phyloP scores from a whole-genome alignment of 768 basidiomycete species.

The Chiua virens region DNA sequence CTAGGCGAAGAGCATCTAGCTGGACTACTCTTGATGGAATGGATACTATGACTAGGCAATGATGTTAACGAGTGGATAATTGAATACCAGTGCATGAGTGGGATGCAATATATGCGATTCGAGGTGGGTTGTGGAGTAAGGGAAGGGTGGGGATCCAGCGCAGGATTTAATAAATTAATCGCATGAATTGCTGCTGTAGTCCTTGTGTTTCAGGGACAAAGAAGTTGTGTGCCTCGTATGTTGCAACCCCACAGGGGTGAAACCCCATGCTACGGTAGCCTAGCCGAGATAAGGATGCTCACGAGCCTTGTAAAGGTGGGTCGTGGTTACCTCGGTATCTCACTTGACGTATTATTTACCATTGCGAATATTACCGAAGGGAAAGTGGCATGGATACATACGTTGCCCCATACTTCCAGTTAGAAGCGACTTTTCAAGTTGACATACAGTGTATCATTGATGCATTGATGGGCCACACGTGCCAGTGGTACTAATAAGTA shows the following conservation, averaged over 20 bases:
- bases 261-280: too few species aligned
- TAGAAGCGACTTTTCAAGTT: background rate
- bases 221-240: background rate
- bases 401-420: too few species aligned
- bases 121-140: background rate
- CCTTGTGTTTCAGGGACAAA: conserved; percentile 11
- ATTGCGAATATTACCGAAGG: background rate
- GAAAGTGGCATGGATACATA: background rate
- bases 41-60: background rate
- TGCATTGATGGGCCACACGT: too few species aligned
- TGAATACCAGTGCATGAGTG: conserved; percentile 1
- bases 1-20: conserved; percentile 12
- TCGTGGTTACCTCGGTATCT: background rate
- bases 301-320: background rate
- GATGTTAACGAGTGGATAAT: background rate
- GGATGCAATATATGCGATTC: background rate
- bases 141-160: too few species aligned
- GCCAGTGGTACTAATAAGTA: background rate
- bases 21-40: conserved; percentile 19
- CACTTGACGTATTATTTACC: background rate
- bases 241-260: too few species aligned
- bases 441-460: too few species aligned
- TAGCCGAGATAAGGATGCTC: conserved; percentile 8
- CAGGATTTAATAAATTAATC: background rate
- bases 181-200: background rate